A percentile compares a stretch with the other conserved stretches of the same genome.
These are phyloP conservation scores for Cyclotella baltica DNA, from an alignment of 108 stramenopile genomes.

Conservation along the genomic window DNA sequence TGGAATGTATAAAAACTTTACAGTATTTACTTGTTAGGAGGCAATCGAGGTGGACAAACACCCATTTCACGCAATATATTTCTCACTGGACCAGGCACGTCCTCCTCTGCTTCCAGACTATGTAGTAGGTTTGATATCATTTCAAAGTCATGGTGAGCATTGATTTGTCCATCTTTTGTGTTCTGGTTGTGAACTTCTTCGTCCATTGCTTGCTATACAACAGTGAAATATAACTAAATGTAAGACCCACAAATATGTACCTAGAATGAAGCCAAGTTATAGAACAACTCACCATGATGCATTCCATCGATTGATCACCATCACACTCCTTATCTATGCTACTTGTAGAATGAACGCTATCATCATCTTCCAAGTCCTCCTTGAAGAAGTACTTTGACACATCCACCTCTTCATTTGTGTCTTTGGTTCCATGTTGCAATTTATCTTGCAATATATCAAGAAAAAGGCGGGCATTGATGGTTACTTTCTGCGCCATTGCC, in stretches of 20 bases:
- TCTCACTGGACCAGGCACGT: conserved; percentile 61
- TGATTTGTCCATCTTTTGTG: conserved; percentile 23
- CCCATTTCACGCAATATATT: conserved; percentile 78
- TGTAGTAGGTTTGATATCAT: conserved; percentile 67
- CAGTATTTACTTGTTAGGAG: conserved; percentile 5
- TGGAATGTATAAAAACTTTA: too few relatives aligned
- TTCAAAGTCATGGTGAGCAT: conserved; percentile 31
- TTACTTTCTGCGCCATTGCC: conserved; percentile 29
- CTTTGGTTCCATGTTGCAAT: conserved; percentile 33
- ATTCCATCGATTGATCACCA: conserved; percentile 25
- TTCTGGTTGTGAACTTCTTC: conserved; percentile 24
- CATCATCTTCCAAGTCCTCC: conserved; percentile 50
- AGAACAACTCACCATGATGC: conserved; percentile 35
- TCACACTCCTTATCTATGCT: conserved; percentile 12
- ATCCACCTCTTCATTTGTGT: conserved; percentile 26
- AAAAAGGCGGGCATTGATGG: conserved; percentile 67
- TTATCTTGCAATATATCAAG: conserved; percentile 65
- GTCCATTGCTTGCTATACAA: conserved; percentile 39
- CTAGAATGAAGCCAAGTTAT: neutral
- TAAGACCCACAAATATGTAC: neutral
- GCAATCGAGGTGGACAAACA: conserved; percentile 36
- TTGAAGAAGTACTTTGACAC: conserved; percentile 51
- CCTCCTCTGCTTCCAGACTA: conserved; percentile 69
- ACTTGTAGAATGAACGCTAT: conserved; percentile 24
- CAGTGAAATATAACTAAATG: neutral